These are phyloP conservation scores for Sugiyamaella americana DNA, from an alignment of 805 yeast genomes.

Conservation along the genomic window DNA sequence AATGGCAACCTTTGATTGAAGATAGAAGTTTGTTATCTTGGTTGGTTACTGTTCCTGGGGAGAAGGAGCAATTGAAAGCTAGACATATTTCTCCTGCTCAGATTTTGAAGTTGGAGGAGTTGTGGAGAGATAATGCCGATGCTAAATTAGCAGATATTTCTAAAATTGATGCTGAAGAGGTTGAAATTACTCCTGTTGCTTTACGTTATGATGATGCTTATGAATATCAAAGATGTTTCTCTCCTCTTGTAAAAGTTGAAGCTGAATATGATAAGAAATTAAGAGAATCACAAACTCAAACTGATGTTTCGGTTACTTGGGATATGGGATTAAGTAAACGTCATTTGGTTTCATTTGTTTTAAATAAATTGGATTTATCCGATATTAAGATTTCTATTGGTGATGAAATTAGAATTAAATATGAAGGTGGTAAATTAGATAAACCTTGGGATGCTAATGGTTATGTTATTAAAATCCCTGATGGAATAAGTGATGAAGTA, in stretches of 20 bases:
- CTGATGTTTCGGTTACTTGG: slow-evolving; percentile 71
- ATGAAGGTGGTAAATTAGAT: slow-evolving; percentile 49
- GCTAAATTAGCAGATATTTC: slow-evolving; percentile 67
- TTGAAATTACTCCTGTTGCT: slow-evolving; percentile 62
- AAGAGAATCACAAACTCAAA: slow-evolving; percentile 72
- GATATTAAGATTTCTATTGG: slow-evolving; percentile 74
- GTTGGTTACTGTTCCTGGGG: slow-evolving; percentile 69
- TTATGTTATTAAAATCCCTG: slow-evolving; percentile 64
- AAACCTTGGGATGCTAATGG: slow-evolving; percentile 71
- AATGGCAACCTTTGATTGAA: slow-evolving; percentile 84
- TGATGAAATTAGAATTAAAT: slow-evolving; percentile 68
- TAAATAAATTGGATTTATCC: slow-evolving; percentile 60
- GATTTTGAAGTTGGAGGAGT: slow-evolving; percentile 66
- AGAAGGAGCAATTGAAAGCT: slow-evolving; percentile 53
- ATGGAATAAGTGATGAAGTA: slow-evolving; percentile 56
- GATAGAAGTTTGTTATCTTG: slow-evolving; percentile 72
- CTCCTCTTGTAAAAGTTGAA: slow-evolving; percentile 75
- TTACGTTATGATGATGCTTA: slow-evolving; percentile 76
- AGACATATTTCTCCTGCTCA: slow-evolving; percentile 55
- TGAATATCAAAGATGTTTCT: slow-evolving; percentile 79
- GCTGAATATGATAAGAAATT: slow-evolving; percentile 68
- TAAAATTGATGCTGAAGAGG: slow-evolving; percentile 41
- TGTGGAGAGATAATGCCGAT: slow-evolving; percentile 69
- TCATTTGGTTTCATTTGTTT: slow-evolving; percentile 61
- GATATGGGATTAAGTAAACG: slow-evolving; percentile 56